phyloP scores from a whole-genome alignment of 805 yeast species.

The Saturnispora hagleri region DNA sequence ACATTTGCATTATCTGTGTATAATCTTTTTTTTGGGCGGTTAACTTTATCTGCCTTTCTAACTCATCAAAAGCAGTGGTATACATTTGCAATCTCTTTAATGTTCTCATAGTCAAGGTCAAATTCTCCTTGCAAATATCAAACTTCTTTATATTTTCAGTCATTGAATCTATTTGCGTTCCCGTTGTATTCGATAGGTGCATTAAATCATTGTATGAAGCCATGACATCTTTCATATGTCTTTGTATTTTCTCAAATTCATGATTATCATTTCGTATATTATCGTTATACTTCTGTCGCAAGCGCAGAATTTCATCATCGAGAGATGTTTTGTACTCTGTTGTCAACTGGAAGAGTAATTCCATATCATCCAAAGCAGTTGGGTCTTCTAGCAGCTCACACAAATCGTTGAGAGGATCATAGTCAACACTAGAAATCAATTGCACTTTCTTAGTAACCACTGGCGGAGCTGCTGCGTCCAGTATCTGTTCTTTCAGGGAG shows the following conservation, averaged over 20 bases:
- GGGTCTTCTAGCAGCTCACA: constrained; percentile 42
- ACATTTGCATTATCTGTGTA: constrained; percentile 46
- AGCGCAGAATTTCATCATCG: constrained; percentile 34
- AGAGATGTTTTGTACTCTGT: constrained; percentile 42
- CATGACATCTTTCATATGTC: constrained; percentile 34
- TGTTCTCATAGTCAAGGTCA: constrained; percentile 77
- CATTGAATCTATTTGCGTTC: constrained; percentile 52
- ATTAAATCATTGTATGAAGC: constrained; percentile 39
- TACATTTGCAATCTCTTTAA: constrained; percentile 83
- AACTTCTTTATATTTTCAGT: constrained; percentile 70
- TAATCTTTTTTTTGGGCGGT: constrained; percentile 28
- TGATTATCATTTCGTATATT: neutral
- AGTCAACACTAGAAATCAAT: constrained; percentile 22
- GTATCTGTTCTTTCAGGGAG: constrained; percentile 10
- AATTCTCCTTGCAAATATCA: constrained; percentile 76
- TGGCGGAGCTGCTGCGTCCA: constrained; percentile 14
- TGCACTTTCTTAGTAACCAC: neutral
- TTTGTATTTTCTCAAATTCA: constrained; percentile 20
- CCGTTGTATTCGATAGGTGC: constrained; percentile 43
- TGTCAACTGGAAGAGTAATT: constrained; percentile 40
- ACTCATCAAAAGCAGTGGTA: constrained; percentile 59
- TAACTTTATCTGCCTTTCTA: constrained; percentile 37
- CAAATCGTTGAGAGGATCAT: constrained; percentile 48
- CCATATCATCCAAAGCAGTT: constrained; percentile 41
- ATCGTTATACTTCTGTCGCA: constrained; percentile 29